Base-by-base conservation (phyloP, 139 green algal species). In the Eudorina sp. region DNA sequence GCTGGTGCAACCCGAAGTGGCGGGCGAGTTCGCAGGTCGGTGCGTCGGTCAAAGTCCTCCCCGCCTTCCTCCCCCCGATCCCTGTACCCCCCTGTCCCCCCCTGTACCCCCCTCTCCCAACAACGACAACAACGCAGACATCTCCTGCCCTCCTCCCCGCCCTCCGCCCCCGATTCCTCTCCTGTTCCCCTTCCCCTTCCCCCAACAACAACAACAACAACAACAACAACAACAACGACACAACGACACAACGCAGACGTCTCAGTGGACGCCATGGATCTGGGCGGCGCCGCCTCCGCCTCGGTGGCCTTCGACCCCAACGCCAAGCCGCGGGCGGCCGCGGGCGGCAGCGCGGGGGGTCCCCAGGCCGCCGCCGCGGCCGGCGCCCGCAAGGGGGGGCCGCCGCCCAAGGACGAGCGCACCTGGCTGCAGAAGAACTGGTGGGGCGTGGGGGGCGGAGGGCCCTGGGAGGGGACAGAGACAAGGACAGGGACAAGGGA, bases 351-450 rank as follows among this genome's bases (percentile, higher is more conserved):
- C 68, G 11, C 31, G 14, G 68, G 68, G 18, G 36, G 68, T 2
- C 62, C n/a, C n/a, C n/a, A n/a, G n/a, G n/a, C n/a, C 51, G 16
- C 51, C 51, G 13, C 51, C 58, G 58, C 31, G 23, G 29, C 70
- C 2, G 70, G 70, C 7, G 55, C 40, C 4, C 16, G 41, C 5
- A 74, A 74, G 78, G 55, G 55, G 36, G 78, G 31, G 14, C 55
- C 78, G 31, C 78, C 55, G 25, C 78, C 76, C 5, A 84, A 83
- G 75, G 78, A 85, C 58, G 78, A 85, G 29, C 78, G 78, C 16
- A 75, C 55, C 23, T 85, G 78, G 78, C 78, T 85, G 58, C 78
- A 85, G 58, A 85, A 85, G 41, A 85, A 85, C 58, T 85, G 78
- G 76, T 72, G 38, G 38, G 66, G 34, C 18, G 66, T 27, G 3